Evolutionary conservation across 208 protist genomes (phyloP), one percentile per base, ranked within the genome.

Genomic region (Angomonas deanei): DNA sequence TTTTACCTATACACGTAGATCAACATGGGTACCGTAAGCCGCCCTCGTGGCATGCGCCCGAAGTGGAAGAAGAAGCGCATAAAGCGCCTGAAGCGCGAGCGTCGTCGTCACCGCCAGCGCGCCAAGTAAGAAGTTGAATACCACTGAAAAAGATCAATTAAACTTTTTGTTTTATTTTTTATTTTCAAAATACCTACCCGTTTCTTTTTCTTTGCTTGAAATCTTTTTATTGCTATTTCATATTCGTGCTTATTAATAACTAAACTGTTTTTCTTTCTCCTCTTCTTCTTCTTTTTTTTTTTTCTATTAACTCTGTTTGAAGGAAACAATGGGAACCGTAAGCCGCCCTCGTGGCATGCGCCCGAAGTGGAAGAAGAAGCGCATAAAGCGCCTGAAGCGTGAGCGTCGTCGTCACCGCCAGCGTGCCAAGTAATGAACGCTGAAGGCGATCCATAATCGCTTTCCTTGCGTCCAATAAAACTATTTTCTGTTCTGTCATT

Each of bases 41-140:
- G 88, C 53, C 88, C 88, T 31, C 68, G 85, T 48, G 88, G 88
- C 46, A 94, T 94, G 88, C 82, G 88, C 73, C 88, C 88, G 34
- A 94, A 94, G 80, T 94, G 88, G 88, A 80, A 89, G 74, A 94
- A 94, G 86, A 94, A 94, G 84, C 82, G 88, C 75, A 85, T 95
- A 88, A 92, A 95, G 81, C 85, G 88, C 74, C 73, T 95, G 73
- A 95, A 95, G 86, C 82, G 70, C 33, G 72, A 81, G 58, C 84
- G 88, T 68, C 80, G 88, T 78, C 84, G 82, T 66, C 91, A 91
- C 84, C 84, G 88, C 65, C 88, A 95, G 69, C 85, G 88, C 78
- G 85, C 81, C 81, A 95, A 95, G 84, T 95, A 92, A 88, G 61
- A 47, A 48, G 17, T 31, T 6, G 34, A 31, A 39, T 33, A 28